These are phyloP conservation scores for Logfia minima DNA, from an alignment of 129 eudicot species.

Conservation along the genomic window DNA sequence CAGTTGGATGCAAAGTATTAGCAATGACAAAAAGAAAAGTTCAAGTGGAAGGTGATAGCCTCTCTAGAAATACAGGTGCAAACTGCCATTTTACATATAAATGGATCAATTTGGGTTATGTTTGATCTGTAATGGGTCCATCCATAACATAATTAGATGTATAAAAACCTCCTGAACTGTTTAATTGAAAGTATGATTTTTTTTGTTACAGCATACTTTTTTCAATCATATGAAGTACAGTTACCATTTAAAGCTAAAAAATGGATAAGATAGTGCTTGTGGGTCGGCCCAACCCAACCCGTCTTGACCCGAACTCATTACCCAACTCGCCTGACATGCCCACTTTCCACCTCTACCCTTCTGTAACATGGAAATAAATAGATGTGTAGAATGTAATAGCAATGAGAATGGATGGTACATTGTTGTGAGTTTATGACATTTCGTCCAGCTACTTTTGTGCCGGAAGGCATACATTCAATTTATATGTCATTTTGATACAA, in stretches of 20 bases:
- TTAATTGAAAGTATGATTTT: background rate
- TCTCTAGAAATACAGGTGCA: background rate
- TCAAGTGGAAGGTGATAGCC: background rate
- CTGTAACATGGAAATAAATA: background rate
- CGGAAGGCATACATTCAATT: background rate
- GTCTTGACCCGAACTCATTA: background rate
- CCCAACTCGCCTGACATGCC: background rate
- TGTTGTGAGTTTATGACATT: background rate
- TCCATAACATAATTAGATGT: background rate
- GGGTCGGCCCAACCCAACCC: background rate
- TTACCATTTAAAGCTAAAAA: background rate
- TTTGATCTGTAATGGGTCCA: background rate
- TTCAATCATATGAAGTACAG: background rate
- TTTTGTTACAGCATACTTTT: background rate
- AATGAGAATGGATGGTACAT: background rate
- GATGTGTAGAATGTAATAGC: background rate
- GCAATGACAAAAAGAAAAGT: background rate
- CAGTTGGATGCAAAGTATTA: slow-evolving; percentile 21
- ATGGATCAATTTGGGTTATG: background rate
- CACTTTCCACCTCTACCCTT: background rate
- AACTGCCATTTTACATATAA: background rate
- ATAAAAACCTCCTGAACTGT: background rate
- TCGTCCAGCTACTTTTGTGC: background rate
- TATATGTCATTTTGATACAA: background rate
- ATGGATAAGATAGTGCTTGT: background rate